These are phyloP conservation scores for Pisolithus thermaeus DNA, from an alignment of 1,284 basidiomycete genomes.

Conservation along the genomic window DNA sequence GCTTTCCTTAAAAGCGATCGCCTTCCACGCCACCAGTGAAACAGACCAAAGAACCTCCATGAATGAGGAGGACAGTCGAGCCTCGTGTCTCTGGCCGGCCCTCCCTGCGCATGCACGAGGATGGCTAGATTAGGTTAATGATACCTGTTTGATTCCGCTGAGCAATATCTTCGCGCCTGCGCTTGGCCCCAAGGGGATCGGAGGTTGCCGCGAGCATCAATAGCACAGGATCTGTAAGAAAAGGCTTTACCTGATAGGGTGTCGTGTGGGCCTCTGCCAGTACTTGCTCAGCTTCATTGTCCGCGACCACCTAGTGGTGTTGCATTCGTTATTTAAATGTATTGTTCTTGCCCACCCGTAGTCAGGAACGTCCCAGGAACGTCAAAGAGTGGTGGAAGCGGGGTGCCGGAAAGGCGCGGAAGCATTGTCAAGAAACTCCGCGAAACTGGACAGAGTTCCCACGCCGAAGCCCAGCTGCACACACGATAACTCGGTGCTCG, in stretches of 20 bases:
- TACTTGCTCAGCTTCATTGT: neutral
- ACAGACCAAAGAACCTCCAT: neutral
- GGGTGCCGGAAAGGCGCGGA: conserved; percentile 29
- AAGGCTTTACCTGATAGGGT: conserved; percentile 2
- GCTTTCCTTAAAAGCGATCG: neutral
- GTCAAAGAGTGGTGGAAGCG: conserved; percentile 4
- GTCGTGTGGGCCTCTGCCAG: neutral
- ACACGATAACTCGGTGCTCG: conserved; percentile 36
- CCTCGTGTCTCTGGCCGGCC: conserved; percentile 14
- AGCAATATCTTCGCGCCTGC: conserved; percentile 6
- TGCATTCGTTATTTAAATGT: too few relatives aligned
- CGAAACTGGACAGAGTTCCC: conserved; percentile 25
- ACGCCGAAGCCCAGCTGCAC: conserved; percentile 28
- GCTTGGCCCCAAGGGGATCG: conserved; percentile 1
- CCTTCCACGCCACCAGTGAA: neutral
- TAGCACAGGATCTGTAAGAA: conserved; percentile 1
- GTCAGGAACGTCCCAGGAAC: conserved; percentile 1
- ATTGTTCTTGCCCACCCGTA: neutral
- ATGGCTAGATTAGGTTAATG: conserved; percentile 2
- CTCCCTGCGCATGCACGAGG: conserved; percentile 5
- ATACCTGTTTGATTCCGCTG: conserved; percentile 3
- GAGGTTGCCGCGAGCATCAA: conserved; percentile 6
- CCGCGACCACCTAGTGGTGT: neutral
- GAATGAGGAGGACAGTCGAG: neutral
- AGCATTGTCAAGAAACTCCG: conserved; percentile 30